Evolutionary conservation across 352 stramenopile genomes (phyloP).

Genomic region (Aphanomyces invadans): DNA sequence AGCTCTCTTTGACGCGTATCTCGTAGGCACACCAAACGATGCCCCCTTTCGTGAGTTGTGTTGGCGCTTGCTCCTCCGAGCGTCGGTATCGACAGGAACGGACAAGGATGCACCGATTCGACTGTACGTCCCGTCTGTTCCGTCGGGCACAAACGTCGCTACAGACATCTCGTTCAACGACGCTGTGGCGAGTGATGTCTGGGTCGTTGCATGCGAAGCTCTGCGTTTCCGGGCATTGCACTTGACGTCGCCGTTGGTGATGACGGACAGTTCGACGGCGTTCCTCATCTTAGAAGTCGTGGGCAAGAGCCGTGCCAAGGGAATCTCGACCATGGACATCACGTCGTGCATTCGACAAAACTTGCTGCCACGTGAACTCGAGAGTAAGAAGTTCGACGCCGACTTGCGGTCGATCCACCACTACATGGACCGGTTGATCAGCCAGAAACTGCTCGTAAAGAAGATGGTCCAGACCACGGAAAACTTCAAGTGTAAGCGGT

Average conservation of each 20-base stretch:
- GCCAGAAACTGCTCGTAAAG: conserved; percentile 17
- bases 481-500: conserved; percentile 2
- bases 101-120: not conserved
- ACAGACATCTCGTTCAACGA: not conserved
- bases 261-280: not conserved
- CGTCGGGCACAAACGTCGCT: not conserved
- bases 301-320: not conserved
- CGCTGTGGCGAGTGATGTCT: not conserved
- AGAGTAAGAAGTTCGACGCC: conserved; percentile 11
- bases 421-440: conserved; percentile 11
- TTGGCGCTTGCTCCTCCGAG: not conserved
- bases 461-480: conserved; percentile 15
- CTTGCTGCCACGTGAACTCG: not conserved
- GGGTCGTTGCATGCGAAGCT: conserved; percentile 8
- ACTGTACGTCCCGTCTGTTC: not conserved
- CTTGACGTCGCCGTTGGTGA: not conserved
- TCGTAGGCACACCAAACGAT: not conserved
- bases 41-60: not conserved
- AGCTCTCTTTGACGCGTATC: conserved; percentile 2
- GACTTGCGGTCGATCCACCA: conserved; percentile 20
- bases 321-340: conserved; percentile 17
- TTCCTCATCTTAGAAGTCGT: conserved; percentile 13
- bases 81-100: not conserved
- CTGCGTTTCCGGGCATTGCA: conserved; percentile 8
- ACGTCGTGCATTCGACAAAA: conserved; percentile 1